Percentiles rank a stretch among this genome's conserved stretches.
phyloP scores from a whole-genome alignment of 2,329 filamentous ascomycete genomes.

The Calonectria naviculata region DNA sequence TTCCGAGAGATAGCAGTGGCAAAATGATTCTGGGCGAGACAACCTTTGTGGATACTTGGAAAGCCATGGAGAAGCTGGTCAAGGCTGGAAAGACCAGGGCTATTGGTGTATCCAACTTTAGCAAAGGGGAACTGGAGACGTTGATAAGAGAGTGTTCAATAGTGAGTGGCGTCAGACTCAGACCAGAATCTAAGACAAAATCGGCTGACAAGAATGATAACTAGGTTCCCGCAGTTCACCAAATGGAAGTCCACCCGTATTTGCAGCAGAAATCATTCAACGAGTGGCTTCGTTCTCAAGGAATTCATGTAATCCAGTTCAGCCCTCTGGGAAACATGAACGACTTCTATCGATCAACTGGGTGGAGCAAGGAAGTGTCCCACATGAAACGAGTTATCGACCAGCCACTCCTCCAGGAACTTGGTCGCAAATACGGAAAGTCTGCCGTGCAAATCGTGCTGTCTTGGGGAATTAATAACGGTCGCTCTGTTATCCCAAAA shows the following conservation, averaged over 20 bases:
- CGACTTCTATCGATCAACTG: conserved; percentile 43
- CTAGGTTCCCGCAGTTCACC: conserved; percentile 34
- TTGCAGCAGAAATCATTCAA: conserved; percentile 45
- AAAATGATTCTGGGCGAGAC: conserved; percentile 33
- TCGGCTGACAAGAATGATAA: neutral
- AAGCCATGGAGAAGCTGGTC: conserved; percentile 36
- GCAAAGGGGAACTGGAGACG: conserved; percentile 56
- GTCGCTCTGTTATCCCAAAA: conserved; percentile 50
- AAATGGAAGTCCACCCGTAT: conserved; percentile 68
- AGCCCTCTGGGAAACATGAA: conserved; percentile 49
- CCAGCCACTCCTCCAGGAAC: conserved; percentile 37
- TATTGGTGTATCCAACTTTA: conserved; percentile 68
- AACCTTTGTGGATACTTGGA: conserved; percentile 40
- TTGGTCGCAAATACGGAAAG: conserved; percentile 43
- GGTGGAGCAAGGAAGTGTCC: conserved; percentile 44
- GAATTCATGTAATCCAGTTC: conserved; percentile 47
- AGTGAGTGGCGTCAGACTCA: neutral
- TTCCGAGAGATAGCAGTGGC: conserved; percentile 13
- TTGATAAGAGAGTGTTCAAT: conserved; percentile 49
- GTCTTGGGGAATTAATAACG: conserved; percentile 47
- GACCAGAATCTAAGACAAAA: neutral
- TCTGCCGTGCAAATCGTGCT: conserved; percentile 47
- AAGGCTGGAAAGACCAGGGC: conserved; percentile 28
- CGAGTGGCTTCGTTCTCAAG: conserved; percentile 35
- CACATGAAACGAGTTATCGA: conserved; percentile 43